Evolutionary conservation across 2,329 filamentous ascomycete genomes (phyloP), one percentile per base, ranked within the genome.

Genomic region (Xylaria sp.): DNA sequence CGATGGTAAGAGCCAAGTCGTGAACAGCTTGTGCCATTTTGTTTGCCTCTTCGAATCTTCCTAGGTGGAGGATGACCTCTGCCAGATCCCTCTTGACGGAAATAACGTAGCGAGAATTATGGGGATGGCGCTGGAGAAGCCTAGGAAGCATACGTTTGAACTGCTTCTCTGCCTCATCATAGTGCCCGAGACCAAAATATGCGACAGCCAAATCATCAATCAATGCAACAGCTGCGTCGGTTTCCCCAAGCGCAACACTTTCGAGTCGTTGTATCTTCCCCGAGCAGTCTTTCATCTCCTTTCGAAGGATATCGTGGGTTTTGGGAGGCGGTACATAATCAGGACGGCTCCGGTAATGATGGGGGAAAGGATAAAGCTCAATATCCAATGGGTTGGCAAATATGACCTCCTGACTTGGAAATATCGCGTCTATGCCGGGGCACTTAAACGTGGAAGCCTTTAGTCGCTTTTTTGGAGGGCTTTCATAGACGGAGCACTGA

Each of bases 191-290:
- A 7, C 47, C n/a, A 50, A 50, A 24, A 50, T 50, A 24, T 24
- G 47, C n/a, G n/a, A 50, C 47, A 50, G 47, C 47, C n/a, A 50
- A 50, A 50, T 12, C 9, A 27, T 50, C n/a, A 50, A 50, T 24
- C 47, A 50, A 24, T 27, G 47, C 39, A 42, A 42, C 39, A 42
- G 39, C 5, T 17, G 39, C 39, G 39, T 42, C 39, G 39, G 39
- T 42, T 17, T 42, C 39, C 14, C 39, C 39, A 17, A 42, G 39
- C 9, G 39, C 39, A 42, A 42, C 39, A 42, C 39, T 42, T 42
- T 42, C 8, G 39, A 42, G 39, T 42, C 39, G 39, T 17, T 42
- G 39, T 42, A 42, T 42, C 39, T 42, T 42, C 39, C 17, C 39
- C 12, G 11, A 42, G 39, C 6, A 42, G 8, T 42, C 39, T 42